phyloP scores from a whole-genome alignment of 164 flowering plant genomes.

The Nymphaea thermarum region DNA sequence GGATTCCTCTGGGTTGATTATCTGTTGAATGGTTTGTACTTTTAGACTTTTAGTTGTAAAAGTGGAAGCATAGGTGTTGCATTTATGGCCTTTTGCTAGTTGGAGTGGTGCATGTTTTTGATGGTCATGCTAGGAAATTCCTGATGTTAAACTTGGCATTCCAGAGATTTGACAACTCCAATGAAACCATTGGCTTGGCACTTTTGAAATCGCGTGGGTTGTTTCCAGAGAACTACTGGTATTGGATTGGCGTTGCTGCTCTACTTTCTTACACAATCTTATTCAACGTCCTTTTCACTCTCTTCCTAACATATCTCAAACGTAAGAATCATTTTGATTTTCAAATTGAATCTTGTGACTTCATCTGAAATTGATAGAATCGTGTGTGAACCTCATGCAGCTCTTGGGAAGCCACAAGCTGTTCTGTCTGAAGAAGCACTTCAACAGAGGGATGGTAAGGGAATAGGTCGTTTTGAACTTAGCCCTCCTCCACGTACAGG shows the following conservation, averaged over 20 bases:
- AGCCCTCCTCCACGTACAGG: slow-evolving; percentile 59
- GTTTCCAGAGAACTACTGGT: slow-evolving; percentile 80
- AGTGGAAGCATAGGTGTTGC: background rate
- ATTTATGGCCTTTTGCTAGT: background rate
- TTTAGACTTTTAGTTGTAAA: background rate
- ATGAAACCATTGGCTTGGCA: slow-evolving; percentile 43
- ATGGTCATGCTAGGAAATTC: background rate
- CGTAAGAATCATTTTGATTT: slow-evolving; percentile 45
- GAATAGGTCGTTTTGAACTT: slow-evolving; percentile 47
- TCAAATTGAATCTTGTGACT: too few species aligned
- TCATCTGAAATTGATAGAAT: background rate
- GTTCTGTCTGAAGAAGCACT: slow-evolving; percentile 73
- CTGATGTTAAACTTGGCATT: slow-evolving; percentile 5
- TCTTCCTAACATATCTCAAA: slow-evolving; percentile 63
- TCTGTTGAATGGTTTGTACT: background rate
- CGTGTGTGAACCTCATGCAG: slow-evolving; percentile 22
- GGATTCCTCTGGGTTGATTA: too few species aligned
- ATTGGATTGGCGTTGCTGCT: slow-evolving; percentile 96
- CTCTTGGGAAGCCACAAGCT: slow-evolving; percentile 73
- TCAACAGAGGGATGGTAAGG: slow-evolving; percentile 41
- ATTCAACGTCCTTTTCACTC: slow-evolving; percentile 63
- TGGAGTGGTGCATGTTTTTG: background rate
- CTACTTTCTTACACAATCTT: slow-evolving; percentile 66
- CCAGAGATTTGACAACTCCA: slow-evolving; percentile 35
- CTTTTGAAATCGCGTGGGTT: slow-evolving; percentile 53